Conservation (phyloP, 768 basidiomycete species). For the Auricularia sp. region DNA sequence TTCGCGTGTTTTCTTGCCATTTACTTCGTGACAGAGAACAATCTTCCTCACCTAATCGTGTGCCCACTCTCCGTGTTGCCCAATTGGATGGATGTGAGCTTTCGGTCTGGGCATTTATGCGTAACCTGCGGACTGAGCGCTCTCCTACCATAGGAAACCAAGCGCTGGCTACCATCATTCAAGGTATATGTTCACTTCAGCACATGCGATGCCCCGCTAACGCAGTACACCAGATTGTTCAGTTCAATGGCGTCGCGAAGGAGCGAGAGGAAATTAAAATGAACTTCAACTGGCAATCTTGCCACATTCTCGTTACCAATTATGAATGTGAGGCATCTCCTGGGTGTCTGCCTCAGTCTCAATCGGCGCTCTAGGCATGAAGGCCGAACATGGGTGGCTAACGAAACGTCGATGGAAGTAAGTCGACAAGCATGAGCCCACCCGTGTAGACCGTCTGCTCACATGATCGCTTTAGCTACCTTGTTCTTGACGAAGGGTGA, state of each 20-base stretch:
- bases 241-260: slow-evolving; percentile 47
- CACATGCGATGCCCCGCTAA: background rate
- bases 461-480: slow-evolving; percentile 17
- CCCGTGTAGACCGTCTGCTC: background rate
- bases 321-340: slow-evolving; percentile 36
- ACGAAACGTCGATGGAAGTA: slow-evolving; percentile 46
- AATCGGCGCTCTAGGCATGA: background rate
- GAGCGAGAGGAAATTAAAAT: slow-evolving; percentile 49
- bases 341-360: slow-evolving; percentile 30
- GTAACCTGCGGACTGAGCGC: background rate
- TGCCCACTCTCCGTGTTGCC: slow-evolving; percentile 62
- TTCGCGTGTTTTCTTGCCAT: background rate
- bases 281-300: slow-evolving; percentile 29
- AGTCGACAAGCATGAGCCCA: background rate
- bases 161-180: slow-evolving; percentile 44
- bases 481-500: slow-evolving; percentile 50
- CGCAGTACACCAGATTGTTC: slow-evolving; percentile 21
- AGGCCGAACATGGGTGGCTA: slow-evolving; percentile 43
- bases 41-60: slow-evolving; percentile 58
- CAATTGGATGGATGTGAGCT: slow-evolving; percentile 44
- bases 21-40: slow-evolving; percentile 19
- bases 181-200: slow-evolving; percentile 9
- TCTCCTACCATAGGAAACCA: slow-evolving; percentile 32
- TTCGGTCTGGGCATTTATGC: slow-evolving; percentile 1
- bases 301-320: slow-evolving; percentile 55